Conservation (phyloP, 2,329 filamentous ascomycete species). For the Microsporum audouinii region DNA sequence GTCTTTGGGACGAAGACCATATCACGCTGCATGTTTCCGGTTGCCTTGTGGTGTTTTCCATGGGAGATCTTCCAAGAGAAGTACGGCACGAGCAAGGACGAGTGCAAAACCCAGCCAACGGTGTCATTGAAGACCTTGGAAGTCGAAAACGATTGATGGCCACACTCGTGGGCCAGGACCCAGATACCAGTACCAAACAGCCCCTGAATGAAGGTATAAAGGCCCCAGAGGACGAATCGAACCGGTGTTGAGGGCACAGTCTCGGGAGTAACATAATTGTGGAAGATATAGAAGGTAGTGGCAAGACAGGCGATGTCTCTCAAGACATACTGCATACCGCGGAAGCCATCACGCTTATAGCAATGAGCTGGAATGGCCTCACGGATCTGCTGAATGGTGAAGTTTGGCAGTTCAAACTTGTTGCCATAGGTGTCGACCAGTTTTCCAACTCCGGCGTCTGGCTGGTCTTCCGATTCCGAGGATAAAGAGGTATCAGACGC, state of each 20-base stretch:
- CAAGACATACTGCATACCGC: slow-evolving; percentile 69
- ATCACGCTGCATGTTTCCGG: slow-evolving; percentile 90
- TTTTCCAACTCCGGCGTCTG: slow-evolving; percentile 38
- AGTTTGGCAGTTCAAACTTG: slow-evolving; percentile 84
- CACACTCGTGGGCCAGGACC: slow-evolving; percentile 96
- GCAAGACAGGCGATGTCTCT: slow-evolving; percentile 65
- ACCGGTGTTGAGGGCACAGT: slow-evolving; percentile 57
- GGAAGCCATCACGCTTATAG: slow-evolving; percentile 71
- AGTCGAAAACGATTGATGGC: slow-evolving; percentile 91
- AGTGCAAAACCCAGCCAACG: slow-evolving; percentile 86
- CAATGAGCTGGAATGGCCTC: slow-evolving; percentile 97
- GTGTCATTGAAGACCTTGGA: slow-evolving; percentile 84
- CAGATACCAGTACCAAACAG: slow-evolving; percentile 88
- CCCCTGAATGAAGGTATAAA: slow-evolving; percentile 73
- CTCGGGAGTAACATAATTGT: slow-evolving; percentile 82
- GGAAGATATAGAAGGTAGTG: slow-evolving; percentile 71
- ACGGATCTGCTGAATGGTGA: slow-evolving; percentile 93
- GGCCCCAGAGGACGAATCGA: slow-evolving; percentile 54
- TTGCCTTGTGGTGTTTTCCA: slow-evolving; percentile 99
- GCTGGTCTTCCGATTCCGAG: slow-evolving; percentile 63
- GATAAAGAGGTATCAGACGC: slow-evolving; percentile 84
- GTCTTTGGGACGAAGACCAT: slow-evolving; percentile 99
- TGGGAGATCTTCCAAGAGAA: slow-evolving; percentile 99
- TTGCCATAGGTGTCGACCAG: slow-evolving; percentile 91
- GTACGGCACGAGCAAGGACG: slow-evolving; percentile 80